These are phyloP conservation scores for Fusarium stilboides DNA, from an alignment of 2,329 filamentous ascomycete species.

Conservation along the genomic window DNA sequence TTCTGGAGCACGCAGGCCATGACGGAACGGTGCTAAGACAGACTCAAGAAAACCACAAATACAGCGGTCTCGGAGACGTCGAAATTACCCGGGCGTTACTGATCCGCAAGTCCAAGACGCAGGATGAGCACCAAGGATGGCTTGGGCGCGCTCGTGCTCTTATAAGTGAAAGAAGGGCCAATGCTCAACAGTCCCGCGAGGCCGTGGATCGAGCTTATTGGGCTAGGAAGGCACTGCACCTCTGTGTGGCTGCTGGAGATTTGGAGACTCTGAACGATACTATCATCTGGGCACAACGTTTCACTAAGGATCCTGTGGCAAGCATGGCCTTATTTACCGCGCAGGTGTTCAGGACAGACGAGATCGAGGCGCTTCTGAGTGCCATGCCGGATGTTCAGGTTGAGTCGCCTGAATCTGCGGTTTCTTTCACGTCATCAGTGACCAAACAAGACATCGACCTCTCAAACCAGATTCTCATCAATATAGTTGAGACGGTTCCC, in stretches of 20 bases:
- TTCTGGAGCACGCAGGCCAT: conserved; percentile 3
- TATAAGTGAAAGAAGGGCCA: conserved; percentile 43
- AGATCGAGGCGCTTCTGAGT: conserved; percentile 41
- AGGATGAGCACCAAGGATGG: conserved; percentile 32
- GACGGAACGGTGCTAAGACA: conserved; percentile 26
- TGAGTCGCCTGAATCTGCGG: conserved; percentile 9
- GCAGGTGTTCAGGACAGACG: conserved; percentile 20
- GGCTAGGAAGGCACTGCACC: conserved; percentile 47
- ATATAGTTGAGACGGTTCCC: conserved; percentile 32
- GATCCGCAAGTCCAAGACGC: conserved; percentile 20
- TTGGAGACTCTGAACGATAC: conserved; percentile 44
- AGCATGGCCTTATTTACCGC: conserved; percentile 35
- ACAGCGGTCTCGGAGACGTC: conserved; percentile 24
- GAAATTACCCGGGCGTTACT: conserved; percentile 33
- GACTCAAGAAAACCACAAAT: conserved; percentile 7
- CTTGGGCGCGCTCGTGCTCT: conserved; percentile 23
- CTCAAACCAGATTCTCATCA: conserved; percentile 36
- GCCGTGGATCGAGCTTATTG: conserved; percentile 46
- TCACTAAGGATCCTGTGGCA: conserved; percentile 48
- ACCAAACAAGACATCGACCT: conserved; percentile 13
- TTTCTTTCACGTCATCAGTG: conserved; percentile 9
- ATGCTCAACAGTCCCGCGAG: conserved; percentile 44
- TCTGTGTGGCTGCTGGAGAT: conserved; percentile 49
- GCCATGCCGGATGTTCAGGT: conserved; percentile 23
- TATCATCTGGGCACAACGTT: conserved; percentile 50